A percentile compares a stretch with the other conserved stretches of the same genome.
phyloP scores from a whole-genome alignment of 192 early-diverging fungal genomes.

The Coemansia sp. region DNA sequence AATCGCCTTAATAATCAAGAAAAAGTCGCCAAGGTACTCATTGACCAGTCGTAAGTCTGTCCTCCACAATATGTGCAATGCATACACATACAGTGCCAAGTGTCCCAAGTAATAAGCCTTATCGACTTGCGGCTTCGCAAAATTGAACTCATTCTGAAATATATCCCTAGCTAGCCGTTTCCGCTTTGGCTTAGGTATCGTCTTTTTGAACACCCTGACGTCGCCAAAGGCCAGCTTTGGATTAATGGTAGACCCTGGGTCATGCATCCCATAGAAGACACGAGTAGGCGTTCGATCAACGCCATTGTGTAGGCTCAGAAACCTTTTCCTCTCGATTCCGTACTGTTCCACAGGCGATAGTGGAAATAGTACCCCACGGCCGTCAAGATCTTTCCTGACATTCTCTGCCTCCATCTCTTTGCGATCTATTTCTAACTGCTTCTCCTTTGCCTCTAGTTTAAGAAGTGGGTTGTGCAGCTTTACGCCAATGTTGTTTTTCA shows the following conservation, averaged over 20 bases:
- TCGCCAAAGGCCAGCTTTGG: constrained; percentile 11
- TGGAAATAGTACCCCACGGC: constrained; percentile 16
- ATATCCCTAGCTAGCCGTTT: neutral
- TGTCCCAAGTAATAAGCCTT: constrained; percentile 16
- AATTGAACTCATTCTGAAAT: constrained; percentile 29
- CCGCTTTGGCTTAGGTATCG: constrained; percentile 3
- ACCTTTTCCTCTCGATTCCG: constrained; percentile 4
- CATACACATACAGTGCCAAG: constrained; percentile 24
- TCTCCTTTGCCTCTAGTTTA: constrained; percentile 1
- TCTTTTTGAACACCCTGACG: neutral
- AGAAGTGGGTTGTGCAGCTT: constrained; percentile 41
- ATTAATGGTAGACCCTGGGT: constrained; percentile 5
- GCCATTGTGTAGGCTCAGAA: constrained; percentile 18
- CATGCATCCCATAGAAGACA: neutral
- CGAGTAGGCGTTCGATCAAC: constrained; percentile 36
- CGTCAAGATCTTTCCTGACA: constrained; percentile 2
- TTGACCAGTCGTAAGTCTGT: neutral
- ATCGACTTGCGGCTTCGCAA: constrained; percentile 10
- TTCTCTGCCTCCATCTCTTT: neutral
- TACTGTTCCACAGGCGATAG: constrained; percentile 22
- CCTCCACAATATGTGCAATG: constrained; percentile 14
- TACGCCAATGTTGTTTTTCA: neutral
- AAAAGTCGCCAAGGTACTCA: constrained; percentile 42
- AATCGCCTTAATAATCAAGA: constrained; percentile 45
- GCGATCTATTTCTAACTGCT: neutral